phyloP scores from a whole-genome alignment of 345 rosid species.

The Eutrema japonicum region DNA sequence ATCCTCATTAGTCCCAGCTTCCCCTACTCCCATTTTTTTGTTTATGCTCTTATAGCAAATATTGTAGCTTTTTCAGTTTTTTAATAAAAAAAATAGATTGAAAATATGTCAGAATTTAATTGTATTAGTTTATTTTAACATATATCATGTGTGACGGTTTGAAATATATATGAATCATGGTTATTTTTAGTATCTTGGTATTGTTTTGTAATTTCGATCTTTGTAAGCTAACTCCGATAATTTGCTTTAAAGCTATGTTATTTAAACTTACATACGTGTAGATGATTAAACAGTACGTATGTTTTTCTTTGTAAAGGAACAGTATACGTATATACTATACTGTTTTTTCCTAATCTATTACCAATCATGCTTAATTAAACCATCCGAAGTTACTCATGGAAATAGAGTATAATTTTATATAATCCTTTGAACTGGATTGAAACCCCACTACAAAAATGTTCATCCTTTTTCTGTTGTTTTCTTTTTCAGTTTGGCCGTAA shows the following conservation, averaged over 20 bases:
- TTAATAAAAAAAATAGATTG: no score
- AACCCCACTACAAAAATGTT: slow-evolving; percentile 10
- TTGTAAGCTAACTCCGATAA: background rate
- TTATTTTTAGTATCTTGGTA: slow-evolving; percentile 4
- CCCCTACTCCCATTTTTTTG: slow-evolving; percentile 20
- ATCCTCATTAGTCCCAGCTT: slow-evolving; percentile 37
- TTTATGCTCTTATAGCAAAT: slow-evolving; percentile 10
- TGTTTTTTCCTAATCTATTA: background rate
- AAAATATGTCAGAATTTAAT: background rate
- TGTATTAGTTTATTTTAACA: background rate
- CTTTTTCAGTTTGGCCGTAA: slow-evolving; percentile 13
- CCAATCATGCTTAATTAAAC: slow-evolving; percentile 18
- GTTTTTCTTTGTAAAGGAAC: no score
- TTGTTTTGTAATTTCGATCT: background rate
- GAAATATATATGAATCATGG: no score
- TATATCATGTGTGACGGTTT: background rate
- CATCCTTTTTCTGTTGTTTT: slow-evolving; percentile 3
- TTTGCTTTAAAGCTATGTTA: background rate
- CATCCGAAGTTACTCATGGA: slow-evolving; percentile 14
- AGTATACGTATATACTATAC: background rate
- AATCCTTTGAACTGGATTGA: slow-evolving; percentile 3
- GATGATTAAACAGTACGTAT: background rate
- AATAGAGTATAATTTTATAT: background rate
- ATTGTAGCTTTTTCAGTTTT: background rate
- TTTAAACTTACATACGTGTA: background rate